These are phyloP conservation scores for Ophiostoma populinum DNA, from an alignment of 2,329 filamentous ascomycete genomes.

Conservation along the genomic window DNA sequence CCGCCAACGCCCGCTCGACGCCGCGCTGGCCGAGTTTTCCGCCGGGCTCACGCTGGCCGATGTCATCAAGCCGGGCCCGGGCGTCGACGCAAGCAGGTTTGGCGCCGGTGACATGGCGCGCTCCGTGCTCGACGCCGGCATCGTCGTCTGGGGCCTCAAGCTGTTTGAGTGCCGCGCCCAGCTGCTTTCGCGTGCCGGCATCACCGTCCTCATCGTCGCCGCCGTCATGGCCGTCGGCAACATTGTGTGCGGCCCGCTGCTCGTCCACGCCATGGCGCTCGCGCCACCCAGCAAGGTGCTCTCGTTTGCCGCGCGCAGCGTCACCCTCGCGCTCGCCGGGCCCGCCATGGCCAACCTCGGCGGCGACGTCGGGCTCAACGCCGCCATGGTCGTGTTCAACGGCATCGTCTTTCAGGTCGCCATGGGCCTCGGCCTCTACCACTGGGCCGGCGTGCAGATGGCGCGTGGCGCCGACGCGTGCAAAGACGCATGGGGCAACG, in stretches of 20 bases:
- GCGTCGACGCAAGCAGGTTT: neutral
- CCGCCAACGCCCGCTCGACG: slow-evolving; percentile 10
- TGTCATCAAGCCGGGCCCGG: slow-evolving; percentile 9
- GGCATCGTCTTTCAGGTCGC: slow-evolving; percentile 25
- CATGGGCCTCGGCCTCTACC: slow-evolving; percentile 16
- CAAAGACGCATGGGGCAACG: too few relatives aligned
- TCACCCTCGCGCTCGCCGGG: slow-evolving; percentile 31
- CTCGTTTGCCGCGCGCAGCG: slow-evolving; percentile 31
- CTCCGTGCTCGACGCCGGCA: slow-evolving; percentile 31
- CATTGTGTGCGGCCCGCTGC: slow-evolving; percentile 23
- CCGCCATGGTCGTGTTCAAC: slow-evolving; percentile 32
- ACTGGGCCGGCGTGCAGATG: slow-evolving; percentile 7
- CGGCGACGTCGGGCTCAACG: slow-evolving; percentile 29
- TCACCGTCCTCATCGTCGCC: slow-evolving; percentile 22
- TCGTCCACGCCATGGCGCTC: slow-evolving; percentile 22
- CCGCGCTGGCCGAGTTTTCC: slow-evolving; percentile 15
- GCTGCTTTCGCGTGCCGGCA: slow-evolving; percentile 25
- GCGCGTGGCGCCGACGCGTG: neutral
- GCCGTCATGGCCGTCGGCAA: slow-evolving; percentile 22
- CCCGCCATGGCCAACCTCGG: slow-evolving; percentile 27
- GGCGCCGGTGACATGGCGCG: slow-evolving; percentile 32
- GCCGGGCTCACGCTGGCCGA: slow-evolving; percentile 17
- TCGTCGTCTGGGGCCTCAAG: slow-evolving; percentile 36
- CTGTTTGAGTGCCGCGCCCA: slow-evolving; percentile 31
- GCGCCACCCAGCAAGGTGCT: slow-evolving; percentile 18